A percentile compares a stretch with the other conserved stretches of the same genome.
Evolutionary conservation across 139 green algal species (phyloP).

Genomic region (Picochlorum costavermella): DNA sequence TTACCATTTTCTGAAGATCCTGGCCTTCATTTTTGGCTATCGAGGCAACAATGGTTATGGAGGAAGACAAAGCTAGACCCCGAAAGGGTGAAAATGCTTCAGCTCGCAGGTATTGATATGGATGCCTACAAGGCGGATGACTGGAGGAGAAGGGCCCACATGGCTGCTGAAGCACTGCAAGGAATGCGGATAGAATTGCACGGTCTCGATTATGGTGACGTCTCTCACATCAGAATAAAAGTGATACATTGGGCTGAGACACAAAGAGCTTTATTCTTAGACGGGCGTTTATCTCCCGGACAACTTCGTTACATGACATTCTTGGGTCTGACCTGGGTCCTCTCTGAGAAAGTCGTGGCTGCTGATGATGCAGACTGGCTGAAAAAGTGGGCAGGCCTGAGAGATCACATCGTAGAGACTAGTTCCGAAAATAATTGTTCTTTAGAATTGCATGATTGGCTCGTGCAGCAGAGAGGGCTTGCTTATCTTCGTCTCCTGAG

Average conservation of each 20-base stretch:
- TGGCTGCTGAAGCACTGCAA: conserved; percentile 21
- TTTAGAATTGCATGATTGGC: conserved; percentile 21
- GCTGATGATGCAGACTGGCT: neutral
- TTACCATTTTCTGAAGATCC: conserved; percentile 14
- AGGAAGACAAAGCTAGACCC: conserved; percentile 14
- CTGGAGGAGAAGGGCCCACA: conserved; percentile 32
- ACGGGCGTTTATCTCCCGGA: conserved; percentile 22
- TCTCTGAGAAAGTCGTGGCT: conserved; percentile 8
- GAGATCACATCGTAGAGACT: conserved; percentile 12
- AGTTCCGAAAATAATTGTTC: conserved; percentile 12
- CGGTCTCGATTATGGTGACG: neutral
- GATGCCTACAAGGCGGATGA: conserved; percentile 21
- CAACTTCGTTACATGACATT: conserved; percentile 45
- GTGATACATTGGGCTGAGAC: conserved; percentile 41
- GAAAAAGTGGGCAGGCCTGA: neutral
- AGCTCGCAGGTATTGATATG: conserved; percentile 39
- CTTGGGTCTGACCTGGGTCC: conserved; percentile 19
- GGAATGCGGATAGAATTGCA: conserved; percentile 9
- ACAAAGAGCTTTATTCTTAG: conserved; percentile 31
- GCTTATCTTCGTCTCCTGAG: conserved; percentile 29
- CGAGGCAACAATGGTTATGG: conserved; percentile 42
- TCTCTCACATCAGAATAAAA: conserved; percentile 5
- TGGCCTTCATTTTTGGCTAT: conserved; percentile 38
- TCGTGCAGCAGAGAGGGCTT: conserved; percentile 35
- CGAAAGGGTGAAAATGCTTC: conserved; percentile 36